Evolutionary conservation across 2,329 filamentous ascomycete genomes (phyloP), one percentile per base, ranked within the genome.

Genomic region (Fusarium equiseti): DNA sequence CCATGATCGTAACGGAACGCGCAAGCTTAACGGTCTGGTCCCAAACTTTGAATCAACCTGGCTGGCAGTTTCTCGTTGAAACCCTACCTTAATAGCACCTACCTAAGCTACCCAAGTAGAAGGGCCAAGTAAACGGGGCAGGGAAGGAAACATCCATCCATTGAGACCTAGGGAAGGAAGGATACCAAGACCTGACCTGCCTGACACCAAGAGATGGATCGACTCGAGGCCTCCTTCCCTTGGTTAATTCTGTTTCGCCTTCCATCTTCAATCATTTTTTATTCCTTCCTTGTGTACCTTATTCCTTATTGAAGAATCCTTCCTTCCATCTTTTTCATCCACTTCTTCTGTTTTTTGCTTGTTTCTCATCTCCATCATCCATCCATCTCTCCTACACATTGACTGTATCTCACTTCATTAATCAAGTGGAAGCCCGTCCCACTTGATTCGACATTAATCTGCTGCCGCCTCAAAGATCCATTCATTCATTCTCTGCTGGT

Each of bases 171-270:
- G 31, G 26, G 18, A 42, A 35, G 24, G 32, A 52, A 38, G 59
- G 44, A 68, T 66, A 59, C 60, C 44, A 66, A 59, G 57, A 52
- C 49, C 42, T 51, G 46, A 29, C 50, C 24, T 53, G 35, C 35
- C 50, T 43, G 42, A 48, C 27, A 58, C 53, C 62, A 66, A 52
- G 45, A 58, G 61, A 49, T 35, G 53, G 53, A 66, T 67, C 57
- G 46, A 63, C 65, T 68, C 64, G 63, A 68, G 64, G 63, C 63
- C 51, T 68, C 64, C 57, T 67, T 57, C 57, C 27, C 51, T 68
- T 51, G 45, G 46, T 38, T 52, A 27, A 53, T 59, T 59, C 45
- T 62, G 40, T 44, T 58, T 62, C 45, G 45, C 45, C 44, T 44
- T 59, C 35, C 43, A 40, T 59, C 38, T 53, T 26, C 15, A 38